Evolutionary conservation across 2,329 filamentous ascomycete genomes (phyloP).

Genomic region (Cytospora paraplurivora): DNA sequence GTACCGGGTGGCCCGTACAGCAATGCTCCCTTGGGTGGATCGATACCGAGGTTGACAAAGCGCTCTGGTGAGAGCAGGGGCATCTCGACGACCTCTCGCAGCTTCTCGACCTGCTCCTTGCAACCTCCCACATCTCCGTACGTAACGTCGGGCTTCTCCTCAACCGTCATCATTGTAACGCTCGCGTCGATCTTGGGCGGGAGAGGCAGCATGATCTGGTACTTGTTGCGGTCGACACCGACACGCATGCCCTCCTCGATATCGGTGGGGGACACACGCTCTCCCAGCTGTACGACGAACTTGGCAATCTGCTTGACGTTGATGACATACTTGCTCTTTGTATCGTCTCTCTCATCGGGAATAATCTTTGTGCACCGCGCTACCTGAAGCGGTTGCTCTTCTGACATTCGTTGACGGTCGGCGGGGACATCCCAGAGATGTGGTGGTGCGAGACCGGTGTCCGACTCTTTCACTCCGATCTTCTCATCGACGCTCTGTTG

Average conservation of each 20-base stretch:
- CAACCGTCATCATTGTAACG: constrained; percentile 99
- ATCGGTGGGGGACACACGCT: constrained; percentile 95
- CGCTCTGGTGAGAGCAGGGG: constrained; percentile 93
- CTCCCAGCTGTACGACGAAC: constrained; percentile 96
- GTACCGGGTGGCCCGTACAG: constrained; percentile 97
- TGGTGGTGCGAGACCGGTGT: constrained; percentile 95
- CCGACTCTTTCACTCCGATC: constrained; percentile 95
- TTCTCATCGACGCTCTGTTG: constrained; percentile 98
- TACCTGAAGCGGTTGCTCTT: constrained; percentile 97
- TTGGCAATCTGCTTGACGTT: constrained; percentile 99
- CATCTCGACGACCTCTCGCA: constrained; percentile 98
- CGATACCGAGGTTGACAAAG: constrained; percentile 98
- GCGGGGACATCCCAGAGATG: constrained; percentile 99
- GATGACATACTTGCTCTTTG: constrained; percentile 99
- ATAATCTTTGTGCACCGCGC: constrained; percentile 99
- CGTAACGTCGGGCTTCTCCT: constrained; percentile 98
- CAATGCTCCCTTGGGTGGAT: constrained; percentile 94
- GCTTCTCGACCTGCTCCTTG: constrained; percentile 99
- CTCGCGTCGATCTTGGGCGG: constrained; percentile 98
- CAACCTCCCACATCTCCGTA: constrained; percentile 98
- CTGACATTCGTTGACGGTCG: constrained; percentile 96
- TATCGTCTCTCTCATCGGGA: constrained; percentile 88
- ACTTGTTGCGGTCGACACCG: constrained; percentile 97
- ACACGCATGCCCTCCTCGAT: constrained; percentile 99
- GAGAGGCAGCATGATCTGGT: constrained; percentile 94